Evolutionary conservation across 163 green algal genomes (phyloP), one percentile per base, ranked within the genome.

Genomic region (Scenedesmus sp.): DNA sequence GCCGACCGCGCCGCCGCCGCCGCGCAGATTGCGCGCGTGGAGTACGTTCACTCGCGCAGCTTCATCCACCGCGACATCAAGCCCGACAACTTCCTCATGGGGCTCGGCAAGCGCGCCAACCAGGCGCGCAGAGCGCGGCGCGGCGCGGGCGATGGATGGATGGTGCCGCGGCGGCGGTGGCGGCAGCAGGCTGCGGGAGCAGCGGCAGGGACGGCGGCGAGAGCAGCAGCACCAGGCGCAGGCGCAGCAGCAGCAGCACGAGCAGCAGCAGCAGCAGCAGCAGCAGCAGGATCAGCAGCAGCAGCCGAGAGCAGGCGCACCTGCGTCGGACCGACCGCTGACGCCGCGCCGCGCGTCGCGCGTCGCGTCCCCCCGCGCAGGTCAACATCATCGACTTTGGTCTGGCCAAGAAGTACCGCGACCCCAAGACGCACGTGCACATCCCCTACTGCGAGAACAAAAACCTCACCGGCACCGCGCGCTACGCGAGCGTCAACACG

Each of bases 1-100:
- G n/a, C n/a, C n/a, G n/a, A n/a, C n/a, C n/a, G n/a, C 42, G 57
- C 57, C n/a, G 57, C 29, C 39, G 39, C 39, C 10, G 39, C 58
- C 20, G 22, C 3, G 89, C 91, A 97, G 94, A 84, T 99, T 20
- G 97, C 92, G 0, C 87, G 97, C 10, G 95, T 99, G 47, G 96
- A 99, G 89, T 99, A 97, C 63, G 87, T 99, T 47, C 97, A 99
- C 86, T 94, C 86, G 44, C 98, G 97, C 87, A 96, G 88, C 83
- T 99, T 99, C 89, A 97, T 99, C 66, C 97, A 99, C 85, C 89
- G 96, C 10, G 96, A 99, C 86, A 99, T 99, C 87, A 99, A 99
- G 90, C 97, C 97, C 6, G 97, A 99, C 83, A 99, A 99, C 91
- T 99, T 99, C 83, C 85, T 99, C 17, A 99, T 99, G 97, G 97